A percentile compares a stretch with the other conserved stretches of the same genome.
These are phyloP conservation scores for Sextonia rubra DNA, from an alignment of 164 flowering plant genomes.

Conservation along the genomic window DNA sequence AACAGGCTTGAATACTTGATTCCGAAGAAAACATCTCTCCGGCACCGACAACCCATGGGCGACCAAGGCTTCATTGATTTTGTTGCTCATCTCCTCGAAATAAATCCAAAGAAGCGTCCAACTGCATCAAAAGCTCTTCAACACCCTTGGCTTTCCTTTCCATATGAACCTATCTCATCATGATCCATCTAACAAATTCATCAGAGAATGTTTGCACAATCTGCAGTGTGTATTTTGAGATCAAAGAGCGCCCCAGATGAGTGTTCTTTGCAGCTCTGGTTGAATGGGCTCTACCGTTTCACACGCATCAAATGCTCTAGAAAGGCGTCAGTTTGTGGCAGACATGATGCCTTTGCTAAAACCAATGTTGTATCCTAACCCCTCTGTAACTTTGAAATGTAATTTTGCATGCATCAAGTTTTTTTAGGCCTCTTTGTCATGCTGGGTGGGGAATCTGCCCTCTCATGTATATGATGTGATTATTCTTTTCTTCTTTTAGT, in stretches of 20 bases:
- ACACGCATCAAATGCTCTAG: not conserved
- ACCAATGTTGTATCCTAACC: constrained; percentile 28
- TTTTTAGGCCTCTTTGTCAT: not conserved
- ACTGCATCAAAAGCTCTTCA: constrained; percentile 84
- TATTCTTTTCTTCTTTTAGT: constrained; percentile 28
- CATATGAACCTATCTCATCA: constrained; percentile 94
- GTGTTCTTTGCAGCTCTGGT: not conserved
- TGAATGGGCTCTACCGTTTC: constrained; percentile 9
- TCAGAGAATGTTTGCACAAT: not conserved
- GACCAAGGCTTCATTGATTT: constrained; percentile 94
- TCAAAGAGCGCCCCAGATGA: too few species aligned
- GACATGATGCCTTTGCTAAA: constrained; percentile 2
- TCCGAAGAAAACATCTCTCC: constrained; percentile 85
- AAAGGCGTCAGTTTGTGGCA: constrained; percentile 13
- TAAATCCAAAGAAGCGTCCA: constrained; percentile 90
- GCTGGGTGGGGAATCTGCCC: constrained; percentile 28
- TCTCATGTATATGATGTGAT: constrained; percentile 63
- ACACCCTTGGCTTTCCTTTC: constrained; percentile 95
- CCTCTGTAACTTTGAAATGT: constrained; percentile 32
- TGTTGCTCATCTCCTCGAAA: constrained; percentile 77
- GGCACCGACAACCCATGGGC: constrained; percentile 94
- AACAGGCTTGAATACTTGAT: constrained; percentile 87
- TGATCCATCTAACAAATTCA: constrained; percentile 20
- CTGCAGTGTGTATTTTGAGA: not conserved
- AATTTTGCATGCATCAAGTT: constrained; percentile 15